Evolutionary conservation across 345 rosid species (phyloP), one percentile per base, ranked within the genome.

Genomic region (Raphanus sativus): DNA sequence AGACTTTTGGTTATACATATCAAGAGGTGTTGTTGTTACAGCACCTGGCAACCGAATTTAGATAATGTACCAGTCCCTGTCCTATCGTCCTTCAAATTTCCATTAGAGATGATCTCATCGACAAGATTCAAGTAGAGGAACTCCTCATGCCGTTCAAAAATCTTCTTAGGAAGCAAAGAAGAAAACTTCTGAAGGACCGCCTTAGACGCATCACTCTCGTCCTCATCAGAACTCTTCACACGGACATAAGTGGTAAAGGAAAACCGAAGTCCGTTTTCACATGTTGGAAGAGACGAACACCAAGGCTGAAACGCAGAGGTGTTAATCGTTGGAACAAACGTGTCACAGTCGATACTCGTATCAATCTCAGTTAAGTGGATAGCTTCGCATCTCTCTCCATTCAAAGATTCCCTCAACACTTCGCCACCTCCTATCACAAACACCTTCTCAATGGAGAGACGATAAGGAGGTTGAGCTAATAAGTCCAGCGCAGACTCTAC

Each of bases 21-120:
- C 17, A 40, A 62, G 75, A 69, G 36, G 26, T 68, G 15, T 3
- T 40, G 40, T 5, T 48, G 32, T 65, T 30, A 74, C 32, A 70
- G 66, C 69, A 93, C 98, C 95, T 93, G 97, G 82, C 95, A 90
- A 24, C 99, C 99, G 61, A 96, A 96, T 77, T 89, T 96, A 36
- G 99, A 96, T 62, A 89, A 54, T 74, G 97, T 91, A 58, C 98
- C 98, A 59, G 99, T 91, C 77, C 96, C 91, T 7, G 97, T 90
- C 82, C 97, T 87, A 71, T 93, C 99, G 71, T 82, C 86, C 83
- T 88, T 96, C 45, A 80, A 17, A 75, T 61, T 89, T 32, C 99
- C 98, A 83, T 81, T 80, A 13, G 87, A 80, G 69, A 96, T 84
- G 62, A 93, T 93, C 48, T 88, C 97, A 66, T 90, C 63, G 30